Base-by-base conservation (phyloP, 2,329 filamentous ascomycete genomes). In the Colletotrichum orbiculare region DNA sequence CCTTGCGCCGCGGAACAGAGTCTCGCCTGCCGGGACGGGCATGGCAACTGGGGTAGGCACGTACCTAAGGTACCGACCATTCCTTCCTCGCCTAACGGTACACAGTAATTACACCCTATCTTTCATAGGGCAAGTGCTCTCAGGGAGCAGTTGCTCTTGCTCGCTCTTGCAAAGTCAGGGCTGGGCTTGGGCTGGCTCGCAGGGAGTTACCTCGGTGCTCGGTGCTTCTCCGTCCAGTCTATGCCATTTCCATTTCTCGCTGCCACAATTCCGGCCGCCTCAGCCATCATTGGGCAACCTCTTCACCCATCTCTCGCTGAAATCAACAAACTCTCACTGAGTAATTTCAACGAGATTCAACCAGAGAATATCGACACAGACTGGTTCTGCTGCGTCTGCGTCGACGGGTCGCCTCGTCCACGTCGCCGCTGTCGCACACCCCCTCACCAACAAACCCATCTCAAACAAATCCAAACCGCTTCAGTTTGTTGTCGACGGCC, bases 1-100 rank as follows among this genome's bases (percentile, higher is more conserved):
- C 60, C 70, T 42, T 11, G 66, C 73, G 8, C 69, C 71, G 47
- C 75, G 76, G 72, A 74, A 78, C 67, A 73, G 73, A 59, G 59
- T 69, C 10, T 64, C 71, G 54, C 68, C 73, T 60, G 67, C 72
- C 11, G 52, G 25, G 25, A 25, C 71, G 48, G 69, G 68, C 54
- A 64, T 55, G 47, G 45, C 53, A 52, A 63, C 45, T 41, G 9
- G 38, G 38, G 38, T 5, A 9, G 13, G 38, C 38, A 25, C 25
- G 17, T 17, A 3, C 17, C 17, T 17, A 17, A 17, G 17, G 17
- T 17, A 17, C 17, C 17, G 17, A 17, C 17, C 17, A 25, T 25
- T 25, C 25, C 25, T 25, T 25, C 25, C 4, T 25, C 25, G 25
- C 25, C 25, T 25, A 25, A 25, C 25, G 25, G 25, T 25, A 25